Evolutionary conservation across 2,329 filamentous ascomycete species (phyloP), one percentile per base, ranked within the genome.

Genomic region (Juglanconis juglandina): DNA sequence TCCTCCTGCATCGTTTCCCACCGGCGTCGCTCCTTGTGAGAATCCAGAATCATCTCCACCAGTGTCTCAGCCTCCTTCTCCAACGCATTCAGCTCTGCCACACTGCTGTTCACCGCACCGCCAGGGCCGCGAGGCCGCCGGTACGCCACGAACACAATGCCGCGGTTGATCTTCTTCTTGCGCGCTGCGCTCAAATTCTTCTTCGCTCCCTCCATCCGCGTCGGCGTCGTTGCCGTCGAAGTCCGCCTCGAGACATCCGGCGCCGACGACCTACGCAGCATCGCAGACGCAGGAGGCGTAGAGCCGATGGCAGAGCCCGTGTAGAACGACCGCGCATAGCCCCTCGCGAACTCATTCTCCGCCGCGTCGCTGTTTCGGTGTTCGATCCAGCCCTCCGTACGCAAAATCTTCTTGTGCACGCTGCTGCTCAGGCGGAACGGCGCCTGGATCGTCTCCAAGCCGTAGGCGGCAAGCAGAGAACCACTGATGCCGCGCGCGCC

Each of bases 61-160:
- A 85, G 72, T 0, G 75, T 74, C 68, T 83, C 79, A 3, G 81
- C 82, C 63, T 85, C 81, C 30, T 70, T 69, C 60, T 79, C 72
- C 8, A 85, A 71, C 17, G 73, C 72, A 8, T 75, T 75, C 2
- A 85, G 76, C 64, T 83, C 79, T 7, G 71, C 71, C 10, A 72
- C 68, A 59, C 69, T 71, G 51, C 73, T 73, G 11, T 70, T 71
- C 11, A 73, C 68, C 46, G 72, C 71, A 35, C 67, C 69, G 14
- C 73, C 73, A 32, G 76, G 76, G 7, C 68, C 68, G 47, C 73
- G 72, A 14, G 80, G 79, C 63, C 79, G 79, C 30, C 81, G 76
- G 64, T 84, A 85, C 0, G 81, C 82, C 1, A 81, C 82, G 58
- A 85, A 85, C 5, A 85, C 78, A 60, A 85, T 80, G 50, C 82